Evolutionary conservation across 306 rosid species (phyloP), one percentile per base, ranked within the genome.

Genomic region (Gastrolobium bilobum): DNA sequence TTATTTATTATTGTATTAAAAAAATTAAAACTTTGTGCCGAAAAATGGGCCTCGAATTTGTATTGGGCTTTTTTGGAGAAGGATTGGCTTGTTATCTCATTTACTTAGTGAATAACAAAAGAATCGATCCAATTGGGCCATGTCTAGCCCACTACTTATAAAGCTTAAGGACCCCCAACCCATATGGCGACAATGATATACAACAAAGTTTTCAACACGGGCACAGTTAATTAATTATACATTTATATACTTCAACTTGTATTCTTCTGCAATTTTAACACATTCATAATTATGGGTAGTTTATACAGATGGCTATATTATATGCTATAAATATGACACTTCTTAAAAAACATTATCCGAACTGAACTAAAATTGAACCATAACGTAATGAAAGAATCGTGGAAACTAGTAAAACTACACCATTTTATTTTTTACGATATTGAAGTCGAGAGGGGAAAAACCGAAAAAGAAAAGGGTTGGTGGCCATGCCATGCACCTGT

Each of bases 1-100:
- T 20, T 20, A 20, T 20, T 20, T 20, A 20, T 20, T 20, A 20
- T 20, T 20, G 8, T 53, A 53, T 53, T 58, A 5, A 8, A 66
- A 66, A 47, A 31, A 38, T 0, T 53, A 2, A 71, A 38, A 10
- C 65, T 53, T 30, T 73, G 78, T 73, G 54, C 67, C 39, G 57
- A 43, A 30, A 73, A 73, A 6, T 59, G 20, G 56, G 68, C 67
- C 14, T 2, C 26, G 13, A 26, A n/a, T 63, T 7, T 15, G 2
- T 39, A 15, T 71, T 71, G 76, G 58, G 29, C 43, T 73, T 73
- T 1, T 4, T 7, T 10, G 31, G 7, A 50, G 33, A 44, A 1
- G 54, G 5, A 3, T 44, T 42, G 53, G 39, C 2, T 7, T 29
- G 26, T 42, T 5, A 10, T 7, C 10, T 8, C 10, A 7, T 42